Percentiles rank a stretch among this genome's conserved stretches.
These are phyloP conservation scores for Ambrosiella cleistominuta DNA, from an alignment of 2,329 filamentous ascomycete genomes.

Conservation along the genomic window DNA sequence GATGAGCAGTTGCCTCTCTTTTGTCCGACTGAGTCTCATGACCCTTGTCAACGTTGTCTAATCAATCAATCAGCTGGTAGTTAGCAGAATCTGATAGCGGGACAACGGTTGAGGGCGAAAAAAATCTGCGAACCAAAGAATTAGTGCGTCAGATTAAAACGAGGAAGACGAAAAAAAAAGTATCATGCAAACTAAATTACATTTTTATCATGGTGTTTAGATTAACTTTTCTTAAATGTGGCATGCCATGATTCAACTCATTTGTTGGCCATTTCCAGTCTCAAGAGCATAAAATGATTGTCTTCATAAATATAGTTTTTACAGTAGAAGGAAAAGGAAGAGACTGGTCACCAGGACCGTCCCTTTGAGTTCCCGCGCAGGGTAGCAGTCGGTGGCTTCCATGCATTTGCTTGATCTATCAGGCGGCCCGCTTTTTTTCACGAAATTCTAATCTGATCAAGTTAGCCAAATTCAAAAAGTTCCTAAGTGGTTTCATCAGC, in stretches of 20 bases:
- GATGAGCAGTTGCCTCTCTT: neutral
- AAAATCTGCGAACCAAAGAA: neutral
- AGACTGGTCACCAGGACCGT: neutral
- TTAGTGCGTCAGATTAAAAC: neutral
- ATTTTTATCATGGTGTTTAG: no score
- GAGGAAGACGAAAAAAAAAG: neutral
- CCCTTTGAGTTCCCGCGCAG: neutral
- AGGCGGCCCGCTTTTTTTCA: neutral
- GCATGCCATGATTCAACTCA: no score
- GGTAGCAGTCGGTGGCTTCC: neutral
- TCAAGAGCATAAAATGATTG: no score
- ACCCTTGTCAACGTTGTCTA: neutral
- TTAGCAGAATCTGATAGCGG: neutral
- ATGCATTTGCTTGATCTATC: neutral
- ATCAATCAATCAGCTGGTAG: neutral
- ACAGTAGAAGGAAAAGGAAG: neutral
- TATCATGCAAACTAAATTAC: neutral
- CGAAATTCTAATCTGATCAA: neutral
- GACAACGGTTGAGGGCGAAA: neutral
- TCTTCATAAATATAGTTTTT: no score
- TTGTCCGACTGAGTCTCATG: neutral
- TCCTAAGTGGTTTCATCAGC: no score
- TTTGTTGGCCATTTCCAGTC: no score
- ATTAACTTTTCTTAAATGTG: no score
- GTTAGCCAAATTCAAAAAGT: no score